Percentiles rank a stretch among this genome's conserved stretches.
These are phyloP conservation scores for Zygosaccharomyces pseudorouxii DNA, from an alignment of 805 yeast genomes.

Conservation along the genomic window DNA sequence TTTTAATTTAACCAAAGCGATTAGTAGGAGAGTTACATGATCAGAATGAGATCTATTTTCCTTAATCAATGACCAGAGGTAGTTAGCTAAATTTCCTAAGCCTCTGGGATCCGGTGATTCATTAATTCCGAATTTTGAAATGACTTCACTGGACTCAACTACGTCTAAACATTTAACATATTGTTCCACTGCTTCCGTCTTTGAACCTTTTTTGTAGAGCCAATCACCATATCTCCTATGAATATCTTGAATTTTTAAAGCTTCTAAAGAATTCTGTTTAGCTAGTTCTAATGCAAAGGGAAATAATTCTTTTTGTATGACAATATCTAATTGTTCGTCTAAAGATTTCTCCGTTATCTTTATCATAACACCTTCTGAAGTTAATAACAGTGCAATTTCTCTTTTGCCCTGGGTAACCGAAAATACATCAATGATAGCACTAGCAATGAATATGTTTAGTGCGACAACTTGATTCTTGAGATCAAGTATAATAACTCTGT, in stretches of 20 bases:
- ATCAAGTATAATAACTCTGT: conserved; percentile 65
- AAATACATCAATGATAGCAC: conserved; percentile 56
- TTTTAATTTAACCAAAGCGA: conserved; percentile 75
- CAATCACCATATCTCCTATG: conserved; percentile 65
- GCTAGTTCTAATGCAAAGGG: conserved; percentile 72
- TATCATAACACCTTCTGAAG: conserved; percentile 72
- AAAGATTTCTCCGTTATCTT: conserved; percentile 61
- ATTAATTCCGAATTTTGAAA: conserved; percentile 71
- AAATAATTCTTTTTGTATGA: conserved; percentile 65
- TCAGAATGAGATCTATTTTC: conserved; percentile 60
- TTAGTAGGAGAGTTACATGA: conserved; percentile 73
- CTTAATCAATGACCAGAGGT: conserved; percentile 56
- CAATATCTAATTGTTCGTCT: conserved; percentile 61
- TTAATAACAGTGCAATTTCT: conserved; percentile 55
- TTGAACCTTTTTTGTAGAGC: conserved; percentile 61
- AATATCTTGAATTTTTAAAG: conserved; percentile 33
- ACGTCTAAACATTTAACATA: conserved; percentile 55
- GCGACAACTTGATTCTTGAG: conserved; percentile 63
- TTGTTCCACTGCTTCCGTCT: conserved; percentile 66
- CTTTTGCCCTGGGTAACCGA: conserved; percentile 36
- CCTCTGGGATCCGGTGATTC: conserved; percentile 31
- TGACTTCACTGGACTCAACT: conserved; percentile 68
- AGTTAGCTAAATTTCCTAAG: conserved; percentile 53
- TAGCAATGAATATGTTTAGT: conserved; percentile 62
- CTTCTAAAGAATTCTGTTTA: conserved; percentile 29